Evolutionary conservation across 2,329 filamentous ascomycete genomes (phyloP).

Genomic region (Penicillium griseofulvum): DNA sequence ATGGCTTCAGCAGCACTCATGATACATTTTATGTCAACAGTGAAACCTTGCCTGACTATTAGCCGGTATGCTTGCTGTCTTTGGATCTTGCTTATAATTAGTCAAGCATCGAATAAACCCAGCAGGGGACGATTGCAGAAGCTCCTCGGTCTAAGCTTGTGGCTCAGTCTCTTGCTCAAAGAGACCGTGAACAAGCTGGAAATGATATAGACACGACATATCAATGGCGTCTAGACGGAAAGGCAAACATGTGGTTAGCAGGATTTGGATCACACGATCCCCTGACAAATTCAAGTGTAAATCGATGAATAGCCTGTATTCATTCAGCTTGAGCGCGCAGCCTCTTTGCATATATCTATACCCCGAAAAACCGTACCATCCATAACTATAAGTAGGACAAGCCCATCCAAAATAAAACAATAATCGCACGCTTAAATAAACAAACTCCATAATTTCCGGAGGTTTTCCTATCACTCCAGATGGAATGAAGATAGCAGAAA

Average conservation of each 20-base stretch:
- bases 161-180: not conserved
- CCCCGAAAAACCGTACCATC: constrained; percentile 1
- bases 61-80: not conserved
- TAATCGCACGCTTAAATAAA: not conserved
- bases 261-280: not conserved
- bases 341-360: constrained; percentile 8
- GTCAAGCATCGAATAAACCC: too few relatives aligned
- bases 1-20: constrained; percentile 20
- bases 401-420: not conserved
- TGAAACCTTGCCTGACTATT: constrained; percentile 13
- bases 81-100: not conserved
- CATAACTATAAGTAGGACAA: constrained; percentile 7
- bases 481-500: constrained; percentile 16
- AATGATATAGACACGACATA: not conserved
- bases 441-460: constrained; percentile 1
- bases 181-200: not conserved
- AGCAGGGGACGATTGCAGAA: too few relatives aligned
- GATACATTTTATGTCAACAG: constrained; percentile 27
- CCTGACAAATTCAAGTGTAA: not conserved
- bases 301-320: constrained; percentile 13
- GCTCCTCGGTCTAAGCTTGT: too few relatives aligned
- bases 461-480: constrained; percentile 2
- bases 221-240: not conserved
- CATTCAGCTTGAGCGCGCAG: constrained; percentile 11
- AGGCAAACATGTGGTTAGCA: not conserved